These are phyloP conservation scores for Pleurotus tuoliensis DNA, from an alignment of 768 basidiomycete species.

Conservation along the genomic window DNA sequence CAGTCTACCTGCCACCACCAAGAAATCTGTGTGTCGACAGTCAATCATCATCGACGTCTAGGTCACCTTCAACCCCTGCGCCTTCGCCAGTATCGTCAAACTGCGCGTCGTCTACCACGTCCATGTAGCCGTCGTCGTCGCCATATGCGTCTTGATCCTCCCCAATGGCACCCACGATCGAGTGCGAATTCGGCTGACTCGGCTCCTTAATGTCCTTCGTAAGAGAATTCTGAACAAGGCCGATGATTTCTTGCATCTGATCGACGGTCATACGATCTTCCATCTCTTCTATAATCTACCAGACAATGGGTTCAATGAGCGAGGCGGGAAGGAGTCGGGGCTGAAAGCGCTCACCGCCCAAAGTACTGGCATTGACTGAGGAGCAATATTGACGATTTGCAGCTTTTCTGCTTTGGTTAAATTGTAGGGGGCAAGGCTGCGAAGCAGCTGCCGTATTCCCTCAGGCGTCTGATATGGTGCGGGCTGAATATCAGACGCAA, in stretches of 20 bases:
- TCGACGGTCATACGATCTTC: slow-evolving; percentile 72
- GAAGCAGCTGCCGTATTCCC: slow-evolving; percentile 62
- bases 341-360: slow-evolving; percentile 51
- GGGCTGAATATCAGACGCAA: slow-evolving; percentile 72
- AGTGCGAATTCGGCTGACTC: no score
- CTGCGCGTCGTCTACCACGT: slow-evolving; percentile 43
- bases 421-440: slow-evolving; percentile 59
- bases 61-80: slow-evolving; percentile 63
- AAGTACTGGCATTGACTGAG: slow-evolving; percentile 39
- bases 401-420: slow-evolving; percentile 92
- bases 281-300: slow-evolving; percentile 89
- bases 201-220: slow-evolving; percentile 8
- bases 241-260: slow-evolving; percentile 63
- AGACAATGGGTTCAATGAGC: no score
- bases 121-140: slow-evolving; percentile 28
- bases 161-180: background rate
- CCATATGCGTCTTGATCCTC: slow-evolving; percentile 28
- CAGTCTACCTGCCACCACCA: no score
- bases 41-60: slow-evolving; percentile 62
- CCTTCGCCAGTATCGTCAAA: slow-evolving; percentile 70
- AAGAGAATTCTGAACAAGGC: slow-evolving; percentile 46
- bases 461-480: slow-evolving; percentile 60
- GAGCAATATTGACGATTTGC: slow-evolving; percentile 87
- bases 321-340: slow-evolving; percentile 26
- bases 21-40: background rate